Evolutionary conservation across 345 rosid species (phyloP), one percentile per base, ranked within the genome.

Genomic region (Ailanthus altissimus): DNA sequence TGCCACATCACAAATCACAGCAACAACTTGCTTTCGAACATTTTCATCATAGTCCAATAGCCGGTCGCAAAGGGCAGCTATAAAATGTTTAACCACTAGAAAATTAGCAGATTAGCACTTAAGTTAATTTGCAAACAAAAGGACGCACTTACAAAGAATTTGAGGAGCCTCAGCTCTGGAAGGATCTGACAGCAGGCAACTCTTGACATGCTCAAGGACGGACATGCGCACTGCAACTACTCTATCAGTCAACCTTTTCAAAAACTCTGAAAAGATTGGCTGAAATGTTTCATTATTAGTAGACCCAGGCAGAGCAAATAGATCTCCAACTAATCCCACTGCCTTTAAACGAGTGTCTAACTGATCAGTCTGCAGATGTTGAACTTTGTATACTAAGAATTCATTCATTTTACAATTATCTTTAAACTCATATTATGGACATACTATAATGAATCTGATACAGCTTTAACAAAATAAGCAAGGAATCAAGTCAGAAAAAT

Each of bases 31-130:
- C 89, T 92, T 93, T 64, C 99, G 88, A 70, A 96, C 91, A 76
- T 92, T 92, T 87, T 96, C 99, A 85, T 96, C 99, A 78, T 88
- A 93, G 87, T 96, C 99, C 90, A 93, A 84, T 73, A 96, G 90
- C 66, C 99, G 95, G 65, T 96, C 99, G 84, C 98, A 90, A 23
- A 96, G 92, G 16, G 97, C 97, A 89, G 92, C 99, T 96, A 88
- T 81, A 79, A 32, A 81, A 74, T 70, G 77, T 60, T 70, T 57
- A 75, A 57, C 42, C 61, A 67, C 45, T 67, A 67, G 36, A 84
- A 75, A 54, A 72, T 70, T 54, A 79, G 78, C 49, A 50, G 40
- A 76, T 68, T 40, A 47, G 77, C 51, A 62, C 77, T 75, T 42
- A 69, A 23, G 69, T 53, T 72, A 61, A 70, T 36, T 68, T 57